These are phyloP conservation scores for Aureobasidium vineae DNA, from an alignment of 2,329 filamentous ascomycete genomes.

Conservation along the genomic window DNA sequence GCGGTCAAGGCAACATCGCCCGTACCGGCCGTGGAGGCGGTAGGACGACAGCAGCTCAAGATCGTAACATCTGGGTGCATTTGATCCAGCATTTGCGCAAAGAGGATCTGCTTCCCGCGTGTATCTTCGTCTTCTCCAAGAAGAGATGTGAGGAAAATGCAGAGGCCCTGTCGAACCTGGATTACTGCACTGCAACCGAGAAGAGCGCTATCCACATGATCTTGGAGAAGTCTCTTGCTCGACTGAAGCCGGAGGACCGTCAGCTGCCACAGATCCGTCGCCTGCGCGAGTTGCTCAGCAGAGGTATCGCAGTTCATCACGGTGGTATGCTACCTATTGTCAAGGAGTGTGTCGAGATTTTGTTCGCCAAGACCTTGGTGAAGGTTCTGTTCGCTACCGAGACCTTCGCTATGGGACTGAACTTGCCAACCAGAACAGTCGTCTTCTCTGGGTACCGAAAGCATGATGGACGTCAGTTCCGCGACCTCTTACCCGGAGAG, in stretches of 20 bases:
- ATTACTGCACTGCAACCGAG: constrained; percentile 89
- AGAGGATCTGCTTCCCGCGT: constrained; percentile 80
- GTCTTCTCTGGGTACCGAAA: constrained; percentile 98
- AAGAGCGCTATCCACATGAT: constrained; percentile 98
- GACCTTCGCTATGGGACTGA: constrained; percentile 98
- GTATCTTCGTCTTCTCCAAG: constrained; percentile 99
- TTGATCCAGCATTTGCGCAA: constrained; percentile 89
- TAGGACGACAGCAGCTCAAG: constrained; percentile 84
- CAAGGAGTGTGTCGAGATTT: constrained; percentile 94
- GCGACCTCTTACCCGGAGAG: constrained; percentile 88
- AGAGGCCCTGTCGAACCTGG: constrained; percentile 88
- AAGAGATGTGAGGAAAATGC: constrained; percentile 97
- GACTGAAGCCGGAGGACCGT: constrained; percentile 86
- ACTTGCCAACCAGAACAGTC: constrained; percentile 91
- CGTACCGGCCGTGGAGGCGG: constrained; percentile 81
- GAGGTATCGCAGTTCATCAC: constrained; percentile 95
- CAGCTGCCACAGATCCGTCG: constrained; percentile 88
- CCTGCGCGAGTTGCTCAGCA: constrained; percentile 75
- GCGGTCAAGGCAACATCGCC: constrained; percentile 80
- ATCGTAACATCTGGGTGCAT: constrained; percentile 96
- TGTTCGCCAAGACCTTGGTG: constrained; percentile 92
- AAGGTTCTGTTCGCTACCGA: constrained; percentile 98
- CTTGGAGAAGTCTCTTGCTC: constrained; percentile 89
- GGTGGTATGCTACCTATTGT: constrained; percentile 93
- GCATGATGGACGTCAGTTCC: constrained; percentile 88